Conservation (phyloP, 768 basidiomycete genomes). For the Lepiota venenata region DNA sequence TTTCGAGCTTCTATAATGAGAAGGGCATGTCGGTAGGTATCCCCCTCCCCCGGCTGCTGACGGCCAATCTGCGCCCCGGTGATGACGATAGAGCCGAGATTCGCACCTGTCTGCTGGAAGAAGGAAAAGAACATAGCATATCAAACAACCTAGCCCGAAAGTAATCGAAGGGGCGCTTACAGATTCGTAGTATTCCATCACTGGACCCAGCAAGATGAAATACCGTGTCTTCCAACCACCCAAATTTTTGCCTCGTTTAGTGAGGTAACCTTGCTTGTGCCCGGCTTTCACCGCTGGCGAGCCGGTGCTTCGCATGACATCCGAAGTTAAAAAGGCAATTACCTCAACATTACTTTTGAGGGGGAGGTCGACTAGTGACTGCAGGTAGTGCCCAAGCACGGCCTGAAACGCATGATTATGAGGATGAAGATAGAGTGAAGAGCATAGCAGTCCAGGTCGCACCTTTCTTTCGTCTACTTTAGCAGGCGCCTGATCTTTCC, state of each 20-base stretch:
- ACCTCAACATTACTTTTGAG: conserved; percentile 87
- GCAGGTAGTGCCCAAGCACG: conserved; percentile 82
- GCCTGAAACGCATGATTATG: conserved; percentile 35
- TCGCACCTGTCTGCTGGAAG: conserved; percentile 66
- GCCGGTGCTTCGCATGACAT: conserved; percentile 73
- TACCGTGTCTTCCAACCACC: conserved; percentile 97
- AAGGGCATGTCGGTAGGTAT: conserved; percentile 96
- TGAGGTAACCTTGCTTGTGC: conserved; percentile 93
- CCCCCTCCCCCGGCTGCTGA: conserved; percentile 89
- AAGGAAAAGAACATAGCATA: background rate
- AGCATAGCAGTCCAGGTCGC: conserved; percentile 27
- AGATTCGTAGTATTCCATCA: conserved; percentile 92
- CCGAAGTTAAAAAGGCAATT: conserved; percentile 89
- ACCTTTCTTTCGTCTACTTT: conserved; percentile 95
- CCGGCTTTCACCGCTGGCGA: conserved; percentile 76
- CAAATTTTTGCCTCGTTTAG: conserved; percentile 96
- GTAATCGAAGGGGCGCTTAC: conserved; percentile 47
- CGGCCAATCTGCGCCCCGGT: conserved; percentile 94
- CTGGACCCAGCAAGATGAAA: conserved; percentile 88
- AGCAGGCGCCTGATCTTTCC: conserved; percentile 96
- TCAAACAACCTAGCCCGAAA: conserved; percentile 22
- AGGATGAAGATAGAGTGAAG: conserved; percentile 5
- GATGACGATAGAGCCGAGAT: conserved; percentile 87
- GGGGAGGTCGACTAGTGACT: conserved; percentile 75
- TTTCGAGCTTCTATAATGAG: conserved; percentile 90